Evolutionary conservation across 2,329 filamentous ascomycete genomes (phyloP), one percentile per base, ranked within the genome.

Genomic region (Fusarium sp.): DNA sequence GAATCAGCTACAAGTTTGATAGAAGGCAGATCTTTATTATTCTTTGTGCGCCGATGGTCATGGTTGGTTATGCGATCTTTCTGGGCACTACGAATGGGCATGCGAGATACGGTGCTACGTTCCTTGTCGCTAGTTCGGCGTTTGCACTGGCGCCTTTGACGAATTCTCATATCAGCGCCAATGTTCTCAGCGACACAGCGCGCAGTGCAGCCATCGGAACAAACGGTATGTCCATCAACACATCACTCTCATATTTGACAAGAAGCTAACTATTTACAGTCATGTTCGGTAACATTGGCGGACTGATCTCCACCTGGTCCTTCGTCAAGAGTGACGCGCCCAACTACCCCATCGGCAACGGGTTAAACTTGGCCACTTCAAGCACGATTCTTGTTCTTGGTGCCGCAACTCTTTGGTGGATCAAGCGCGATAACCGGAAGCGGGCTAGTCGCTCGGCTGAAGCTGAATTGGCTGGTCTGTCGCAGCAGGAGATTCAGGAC

Each of bases 201-300:
- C 86, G 91, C 19, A 89, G 88, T 15, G 86, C 89, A 2, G 90
- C 90, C 7, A 92, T 93, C 48, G 91, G 88, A 16, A 88, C 87
- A 0, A 90, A 89, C 52, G 55, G 65, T 69, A 44, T 0, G 39
- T 65, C 31, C 2, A 7, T 3, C 12, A 1, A 7, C 5, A 7
- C 10, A 23, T 21, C 5, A 5, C 19, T 1, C 2, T n/a, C 23
- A 3, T 3, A 4, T 2, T 12, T 27, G 18, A 52, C 2, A 16
- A 1, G 10, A 15, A 9, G 7, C 60, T 65, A 19, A 65, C 35
- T 18, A 27, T 19, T 10, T 4, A 42, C 11, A 72, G 80, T 93
- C 76, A 93, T 93, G 91, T 82, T 92, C 29, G 92, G 91, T 33
- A 93, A 93, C 60, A 78, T 93, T 12, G 92, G 92, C 4, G 92